Conservation (phyloP, 140 eudicot genomes). For the Flaveria floridana region DNA sequence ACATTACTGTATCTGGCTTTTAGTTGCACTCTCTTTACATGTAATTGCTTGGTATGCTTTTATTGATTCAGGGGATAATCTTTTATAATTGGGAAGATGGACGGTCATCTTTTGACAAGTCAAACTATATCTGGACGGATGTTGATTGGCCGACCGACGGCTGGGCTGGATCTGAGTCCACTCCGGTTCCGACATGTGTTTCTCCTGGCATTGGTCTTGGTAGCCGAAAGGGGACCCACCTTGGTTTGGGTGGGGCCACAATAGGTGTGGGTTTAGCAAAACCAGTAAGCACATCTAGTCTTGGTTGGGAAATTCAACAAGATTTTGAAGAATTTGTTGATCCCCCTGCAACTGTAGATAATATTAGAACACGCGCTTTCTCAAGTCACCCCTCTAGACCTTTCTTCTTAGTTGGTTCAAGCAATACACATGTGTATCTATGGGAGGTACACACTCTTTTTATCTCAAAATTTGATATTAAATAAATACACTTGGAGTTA, state of each 20-base stretch:
- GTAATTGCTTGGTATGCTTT: conserved; percentile 18
- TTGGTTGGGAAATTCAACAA: conserved; percentile 91
- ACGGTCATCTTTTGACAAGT: conserved; percentile 38
- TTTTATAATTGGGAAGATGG: conserved; percentile 74
- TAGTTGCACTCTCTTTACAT: conserved; percentile 19
- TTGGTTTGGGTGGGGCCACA: conserved; percentile 93
- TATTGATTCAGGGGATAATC: conserved; percentile 65
- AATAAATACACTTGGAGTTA: not conserved
- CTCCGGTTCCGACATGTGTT: conserved; percentile 82
- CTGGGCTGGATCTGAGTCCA: conserved; percentile 89
- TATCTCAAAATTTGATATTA: not conserved
- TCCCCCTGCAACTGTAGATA: conserved; percentile 84
- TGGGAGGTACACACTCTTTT: conserved; percentile 76
- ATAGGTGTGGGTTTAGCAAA: conserved; percentile 60
- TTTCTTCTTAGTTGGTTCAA: conserved; percentile 91
- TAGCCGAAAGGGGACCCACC: conserved; percentile 73
- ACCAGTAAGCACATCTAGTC: conserved; percentile 53
- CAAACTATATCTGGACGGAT: conserved; percentile 78
- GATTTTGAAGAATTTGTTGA: conserved; percentile 83
- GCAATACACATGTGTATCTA: conserved; percentile 80
- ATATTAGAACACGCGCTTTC: conserved; percentile 70
- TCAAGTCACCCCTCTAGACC: conserved; percentile 93
- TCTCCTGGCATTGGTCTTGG: conserved; percentile 91
- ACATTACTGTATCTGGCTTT: not conserved
- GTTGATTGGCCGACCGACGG: conserved; percentile 98